Percentiles rank a stretch among this genome's conserved stretches.
phyloP scores from a whole-genome alignment of 2,329 filamentous ascomycete species.

The Nigrospora sphaerica region DNA sequence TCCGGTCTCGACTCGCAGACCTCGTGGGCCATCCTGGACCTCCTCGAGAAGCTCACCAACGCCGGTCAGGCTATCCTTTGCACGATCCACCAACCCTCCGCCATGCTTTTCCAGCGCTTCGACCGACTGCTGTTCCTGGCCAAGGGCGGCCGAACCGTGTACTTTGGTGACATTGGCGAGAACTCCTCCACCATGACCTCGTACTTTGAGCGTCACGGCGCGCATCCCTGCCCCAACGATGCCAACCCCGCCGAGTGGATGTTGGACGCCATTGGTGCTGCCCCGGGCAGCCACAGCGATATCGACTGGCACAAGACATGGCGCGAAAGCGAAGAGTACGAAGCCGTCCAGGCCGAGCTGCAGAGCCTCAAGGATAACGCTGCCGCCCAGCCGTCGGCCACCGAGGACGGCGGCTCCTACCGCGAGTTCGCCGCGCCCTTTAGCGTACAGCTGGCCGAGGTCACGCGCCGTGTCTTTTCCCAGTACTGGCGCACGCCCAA shows the following conservation, averaged over 20 bases:
- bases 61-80: conserved; percentile 90
- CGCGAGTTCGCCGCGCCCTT: conserved; percentile 78
- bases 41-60: conserved; percentile 84
- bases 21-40: conserved; percentile 83
- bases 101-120: conserved; percentile 89
- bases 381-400: conserved; percentile 16
- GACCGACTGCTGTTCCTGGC: conserved; percentile 74
- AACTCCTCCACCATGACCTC: conserved; percentile 59
- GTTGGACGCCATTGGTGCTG: conserved; percentile 53
- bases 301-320: conserved; percentile 56
- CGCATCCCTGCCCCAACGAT: conserved; percentile 53
- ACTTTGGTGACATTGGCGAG: conserved; percentile 73
- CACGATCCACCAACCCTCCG: conserved; percentile 95
- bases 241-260: conserved; percentile 83
- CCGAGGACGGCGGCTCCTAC: conserved; percentile 37
- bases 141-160: conserved; percentile 69
- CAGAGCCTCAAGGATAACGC: conserved; percentile 46
- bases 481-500: conserved; percentile 78
- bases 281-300: conserved; percentile 52
- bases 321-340: conserved; percentile 21
- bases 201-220: conserved; percentile 73
- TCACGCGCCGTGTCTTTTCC: conserved; percentile 64
- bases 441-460: conserved; percentile 53
- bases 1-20: conserved; percentile 91
- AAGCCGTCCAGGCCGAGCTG: conserved; percentile 45